Conservation (phyloP, 805 yeast species). For the Candida incommunis region DNA sequence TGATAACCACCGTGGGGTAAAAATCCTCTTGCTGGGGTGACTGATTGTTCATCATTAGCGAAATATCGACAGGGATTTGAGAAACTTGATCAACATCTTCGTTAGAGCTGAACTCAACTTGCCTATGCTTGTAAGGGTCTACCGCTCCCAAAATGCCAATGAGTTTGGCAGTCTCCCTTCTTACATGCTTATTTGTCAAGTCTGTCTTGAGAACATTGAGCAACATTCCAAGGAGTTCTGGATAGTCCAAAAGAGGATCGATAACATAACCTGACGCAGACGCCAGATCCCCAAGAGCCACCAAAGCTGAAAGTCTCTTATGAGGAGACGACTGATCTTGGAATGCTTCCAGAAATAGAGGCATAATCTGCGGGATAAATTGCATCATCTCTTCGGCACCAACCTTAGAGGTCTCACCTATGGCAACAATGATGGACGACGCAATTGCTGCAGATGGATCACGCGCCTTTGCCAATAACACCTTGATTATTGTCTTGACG, state of each 20-base stretch:
- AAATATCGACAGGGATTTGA: constrained; percentile 81
- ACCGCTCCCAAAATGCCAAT: constrained; percentile 92
- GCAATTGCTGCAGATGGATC: constrained; percentile 64
- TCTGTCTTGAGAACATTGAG: constrained; percentile 75
- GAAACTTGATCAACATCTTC: constrained; percentile 39
- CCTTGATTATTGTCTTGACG: constrained; percentile 80
- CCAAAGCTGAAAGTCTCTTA: constrained; percentile 81
- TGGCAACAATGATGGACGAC: constrained; percentile 67
- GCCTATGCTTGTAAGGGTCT: constrained; percentile 92
- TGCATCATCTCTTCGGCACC: constrained; percentile 75
- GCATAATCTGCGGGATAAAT: constrained; percentile 68
- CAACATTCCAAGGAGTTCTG: constrained; percentile 70
- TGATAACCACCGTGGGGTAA: constrained; percentile 88
- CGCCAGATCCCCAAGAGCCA: constrained; percentile 76
- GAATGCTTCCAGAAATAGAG: constrained; percentile 69
- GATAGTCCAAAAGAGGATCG: constrained; percentile 83
- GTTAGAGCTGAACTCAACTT: constrained; percentile 62
- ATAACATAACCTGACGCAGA: constrained; percentile 90
- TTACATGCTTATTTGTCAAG: constrained; percentile 44
- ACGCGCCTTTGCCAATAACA: constrained; percentile 58
- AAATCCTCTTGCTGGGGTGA: constrained; percentile 85
- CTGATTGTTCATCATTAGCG: constrained; percentile 82
- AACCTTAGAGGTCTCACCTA: constrained; percentile 80
- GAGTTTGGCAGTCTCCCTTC: constrained; percentile 78
- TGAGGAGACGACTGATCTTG: constrained; percentile 85